Evolutionary conservation across 129 eudicot species (phyloP).

Genomic region (Saposhnikovia divaricata): DNA sequence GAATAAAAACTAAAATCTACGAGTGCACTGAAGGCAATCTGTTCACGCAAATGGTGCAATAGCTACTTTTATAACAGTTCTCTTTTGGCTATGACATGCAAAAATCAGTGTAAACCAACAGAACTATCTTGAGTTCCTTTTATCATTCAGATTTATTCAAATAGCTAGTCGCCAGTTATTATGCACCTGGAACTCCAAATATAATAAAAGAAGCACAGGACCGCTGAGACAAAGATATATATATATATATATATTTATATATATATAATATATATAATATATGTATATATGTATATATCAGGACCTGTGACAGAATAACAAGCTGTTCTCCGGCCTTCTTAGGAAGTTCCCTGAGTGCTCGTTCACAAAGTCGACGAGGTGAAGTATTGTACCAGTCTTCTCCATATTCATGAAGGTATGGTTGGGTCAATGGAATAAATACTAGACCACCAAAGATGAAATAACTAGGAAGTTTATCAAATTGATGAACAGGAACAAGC

Average conservation of each 20-base stretch:
- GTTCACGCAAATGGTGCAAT: background rate
- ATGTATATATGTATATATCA: background rate
- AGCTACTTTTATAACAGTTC: background rate
- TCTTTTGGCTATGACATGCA: background rate
- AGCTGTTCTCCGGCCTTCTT: constrained; percentile 73
- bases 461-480: constrained; percentile 89
- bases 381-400: constrained; percentile 98
- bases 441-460: constrained; percentile 93
- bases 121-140: background rate
- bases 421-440: constrained; percentile 78
- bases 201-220: background rate
- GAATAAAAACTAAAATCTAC: background rate
- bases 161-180: background rate
- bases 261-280: background rate
- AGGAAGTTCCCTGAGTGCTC: constrained; percentile 73
- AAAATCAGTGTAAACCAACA: background rate
- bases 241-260: background rate
- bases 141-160: background rate
- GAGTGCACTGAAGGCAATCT: background rate
- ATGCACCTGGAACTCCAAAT: background rate
- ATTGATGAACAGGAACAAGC: constrained; percentile 95
- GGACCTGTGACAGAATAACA: constrained; percentile 81
- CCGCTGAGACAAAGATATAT: constrained; percentile 1
- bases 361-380: constrained; percentile 90
- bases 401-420: constrained; percentile 91